A percentile compares a stretch with the other conserved stretches of the same genome.
Evolutionary conservation across 2,329 filamentous ascomycete genomes (phyloP).

Genomic region (Alternaria rosae): DNA sequence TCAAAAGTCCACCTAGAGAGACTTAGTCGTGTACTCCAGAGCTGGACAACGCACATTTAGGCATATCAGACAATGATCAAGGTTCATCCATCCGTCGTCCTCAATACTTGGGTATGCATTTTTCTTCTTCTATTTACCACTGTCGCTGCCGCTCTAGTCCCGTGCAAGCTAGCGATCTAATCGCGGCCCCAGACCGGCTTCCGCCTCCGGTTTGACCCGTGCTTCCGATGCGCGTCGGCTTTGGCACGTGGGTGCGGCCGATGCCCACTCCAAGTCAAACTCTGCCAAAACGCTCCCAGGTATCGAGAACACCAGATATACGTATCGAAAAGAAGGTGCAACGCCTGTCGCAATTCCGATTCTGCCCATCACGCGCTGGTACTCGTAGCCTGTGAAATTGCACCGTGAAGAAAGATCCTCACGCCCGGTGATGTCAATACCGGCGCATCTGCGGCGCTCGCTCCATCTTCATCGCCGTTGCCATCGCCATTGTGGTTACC

Average conservation of each 20-base stretch:
- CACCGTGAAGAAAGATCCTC: conserved; percentile 7
- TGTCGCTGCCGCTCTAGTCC: too few species aligned
- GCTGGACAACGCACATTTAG: too few species aligned
- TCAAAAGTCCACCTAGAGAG: too few species aligned
- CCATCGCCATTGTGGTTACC: background rate
- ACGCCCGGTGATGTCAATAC: conserved; percentile 17
- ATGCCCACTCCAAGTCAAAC: background rate
- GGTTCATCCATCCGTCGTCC: too few species aligned
- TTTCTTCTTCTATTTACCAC: too few species aligned
- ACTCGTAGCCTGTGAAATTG: conserved; percentile 24
- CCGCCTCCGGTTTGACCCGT: conserved; percentile 15
- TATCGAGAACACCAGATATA: background rate
- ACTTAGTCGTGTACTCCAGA: too few species aligned
- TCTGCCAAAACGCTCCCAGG: background rate
- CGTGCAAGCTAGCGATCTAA: too few species aligned
- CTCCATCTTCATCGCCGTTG: conserved; percentile 6
- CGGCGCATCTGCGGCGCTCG: conserved; percentile 17
- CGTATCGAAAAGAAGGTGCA: background rate
- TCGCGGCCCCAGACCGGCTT: too few species aligned
- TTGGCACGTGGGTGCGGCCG: conserved; percentile 8
- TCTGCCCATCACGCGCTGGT: conserved; percentile 16
- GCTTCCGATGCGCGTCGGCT: background rate
- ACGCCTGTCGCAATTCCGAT: background rate
- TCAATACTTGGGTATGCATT: too few species aligned
- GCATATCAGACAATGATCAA: too few species aligned